Evolutionary conservation across 2,329 filamentous ascomycete species (phyloP), one percentile per base, ranked within the genome.

Genomic region (Dactylellina cionopaga): DNA sequence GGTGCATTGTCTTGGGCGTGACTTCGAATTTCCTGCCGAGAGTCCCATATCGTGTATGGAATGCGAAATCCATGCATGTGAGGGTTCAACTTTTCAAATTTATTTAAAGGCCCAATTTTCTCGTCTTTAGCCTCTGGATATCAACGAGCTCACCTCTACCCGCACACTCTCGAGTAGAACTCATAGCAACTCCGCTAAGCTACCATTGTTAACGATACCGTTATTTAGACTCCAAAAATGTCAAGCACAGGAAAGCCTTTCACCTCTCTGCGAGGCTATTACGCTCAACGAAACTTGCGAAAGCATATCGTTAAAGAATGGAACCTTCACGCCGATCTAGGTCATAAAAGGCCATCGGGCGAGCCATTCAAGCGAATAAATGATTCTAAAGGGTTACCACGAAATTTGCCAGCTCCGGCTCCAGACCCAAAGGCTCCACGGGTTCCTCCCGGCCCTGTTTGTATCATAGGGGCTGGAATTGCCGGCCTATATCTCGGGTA

Each of bases 391-490:
- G 5, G 13, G 37, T 15, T 41, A 41, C 37, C 37, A 6, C 5
- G 5, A 15, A 41, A 41, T 11, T 13, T 6, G 13, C 37, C 13
- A 41, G 17, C 37, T 41, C 5, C 5, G 13, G 5, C 37, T 15
- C 37, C 37, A 41, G 37, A 41, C 17, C 17, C 37, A 41, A 41
- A n/a, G 37, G 13, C 13, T 41, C 24, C 24, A 2, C 3, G 9
- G 19, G 24, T 17, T 9, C 25, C 25, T 17, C 6, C 25, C 19
- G 25, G 46, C 3, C 46, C 46, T 11, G 75, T 80, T 6, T 77
- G 79, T 58, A 81, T 82, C 17, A 75, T 81, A 5, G 80, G 80
- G 10, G 80, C 79, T 9, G 80, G 80, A 11, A 74, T 76, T 9
- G 75, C 80, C 5, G 80, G 80, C 9, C 76, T 81, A 2, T 81